Base-by-base conservation (phyloP, 2,329 filamentous ascomycete species). In the Venturiaceae sp. region DNA sequence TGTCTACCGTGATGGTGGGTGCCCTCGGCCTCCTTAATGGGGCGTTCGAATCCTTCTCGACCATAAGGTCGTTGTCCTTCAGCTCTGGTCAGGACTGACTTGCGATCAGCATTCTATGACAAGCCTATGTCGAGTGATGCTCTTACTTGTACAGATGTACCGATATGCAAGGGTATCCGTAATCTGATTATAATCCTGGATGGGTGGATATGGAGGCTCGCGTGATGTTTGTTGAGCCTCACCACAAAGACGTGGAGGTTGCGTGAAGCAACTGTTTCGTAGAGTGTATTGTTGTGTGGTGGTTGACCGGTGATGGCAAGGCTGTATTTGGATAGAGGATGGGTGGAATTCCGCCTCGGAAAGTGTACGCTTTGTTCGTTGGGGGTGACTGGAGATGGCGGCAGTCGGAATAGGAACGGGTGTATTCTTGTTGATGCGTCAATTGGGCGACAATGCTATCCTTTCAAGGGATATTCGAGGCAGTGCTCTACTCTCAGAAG, bases 1-100 rank as follows among this genome's bases (percentile, higher is more conserved):
- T 79, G 67, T 79, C 76, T 62, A 80, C 78, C 58, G 77, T 80
- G 60, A 80, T 80, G 56, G 77, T 79, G 34, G 77, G 77, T 60
- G 77, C 77, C 58, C 77, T 67, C 60, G 71, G 68, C 58, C 72
- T 66, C 62, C 67, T 58, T 5, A 53, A 26, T n/a, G 57, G 32
- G 32, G 47, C 33, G 23, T 46, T 23, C 46, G 39, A n/a, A 28
- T 54, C 37, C 34, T 34, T 39, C n/a, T 58, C 57, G 11, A 39
- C 46, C 57, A 58, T 58, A 54, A 39, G 8, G 32, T 34, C 14
- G 52, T 14, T 36, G 6, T 36, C 5, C 44, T 50, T 23, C 16
- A 30, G 26, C 13, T 16, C 26, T 30, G 6, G 5, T 50, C 26
- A 16, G 5, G 16, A n/a, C 2, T 14, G 41, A 30, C 8, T 47